phyloP scores from a whole-genome alignment of 176 grass and related monocot species.

The Bolboschoenus planiculmis region DNA sequence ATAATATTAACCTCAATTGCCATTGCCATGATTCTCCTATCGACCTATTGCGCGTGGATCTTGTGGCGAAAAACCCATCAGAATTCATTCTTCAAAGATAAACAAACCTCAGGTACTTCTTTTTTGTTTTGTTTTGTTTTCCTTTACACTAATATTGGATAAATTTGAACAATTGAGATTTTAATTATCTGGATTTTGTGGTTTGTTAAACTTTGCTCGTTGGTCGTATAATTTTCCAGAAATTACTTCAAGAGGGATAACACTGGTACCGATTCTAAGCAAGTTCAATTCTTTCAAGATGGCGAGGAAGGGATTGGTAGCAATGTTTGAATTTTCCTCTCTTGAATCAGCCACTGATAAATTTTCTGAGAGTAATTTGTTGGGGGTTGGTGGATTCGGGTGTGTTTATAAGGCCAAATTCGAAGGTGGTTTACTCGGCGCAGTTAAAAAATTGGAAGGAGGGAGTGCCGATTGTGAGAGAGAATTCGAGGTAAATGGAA shows the following conservation, averaged over 20 bases:
- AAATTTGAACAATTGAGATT: neutral
- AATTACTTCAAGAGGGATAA: constrained; percentile 38
- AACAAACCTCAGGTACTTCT: constrained; percentile 48
- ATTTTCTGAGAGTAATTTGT: constrained; percentile 67
- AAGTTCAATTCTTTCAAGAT: constrained; percentile 64
- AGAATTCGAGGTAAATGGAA: constrained; percentile 71
- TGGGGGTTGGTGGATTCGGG: constrained; percentile 74
- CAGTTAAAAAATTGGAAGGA: constrained; percentile 64
- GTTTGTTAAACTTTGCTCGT: neutral
- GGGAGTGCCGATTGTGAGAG: constrained; percentile 55
- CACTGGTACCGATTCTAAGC: constrained; percentile 55
- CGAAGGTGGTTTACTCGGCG: constrained; percentile 44
- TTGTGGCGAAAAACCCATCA: constrained; percentile 56
- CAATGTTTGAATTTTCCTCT: constrained; percentile 57
- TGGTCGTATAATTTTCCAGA: constrained; percentile 1
- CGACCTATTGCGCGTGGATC: constrained; percentile 52
- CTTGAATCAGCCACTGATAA: constrained; percentile 59
- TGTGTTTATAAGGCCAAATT: constrained; percentile 75
- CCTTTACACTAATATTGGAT: neutral
- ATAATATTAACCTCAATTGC: constrained; percentile 51
- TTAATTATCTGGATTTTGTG: neutral
- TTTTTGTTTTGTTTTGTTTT: neutral
- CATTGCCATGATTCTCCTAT: constrained; percentile 51
- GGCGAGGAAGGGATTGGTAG: constrained; percentile 57
- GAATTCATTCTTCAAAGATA: constrained; percentile 29